Conservation (phyloP, 306 rosid species). For the Vigna reflexopilosa region DNA sequence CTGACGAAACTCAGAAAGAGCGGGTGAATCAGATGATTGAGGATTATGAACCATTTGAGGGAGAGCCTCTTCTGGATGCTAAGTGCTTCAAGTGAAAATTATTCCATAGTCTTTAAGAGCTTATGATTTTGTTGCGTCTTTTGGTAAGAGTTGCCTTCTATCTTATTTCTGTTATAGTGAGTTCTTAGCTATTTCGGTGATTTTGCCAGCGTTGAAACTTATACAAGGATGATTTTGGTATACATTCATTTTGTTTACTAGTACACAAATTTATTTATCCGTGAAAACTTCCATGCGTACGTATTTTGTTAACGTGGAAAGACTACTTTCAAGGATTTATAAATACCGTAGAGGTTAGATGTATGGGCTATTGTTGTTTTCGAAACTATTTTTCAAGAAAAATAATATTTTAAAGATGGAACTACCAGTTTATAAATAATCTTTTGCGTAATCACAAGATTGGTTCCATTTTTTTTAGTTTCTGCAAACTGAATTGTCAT, state of each 20-base stretch:
- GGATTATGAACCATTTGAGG: conserved; percentile 76
- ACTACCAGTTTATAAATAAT: too few relatives aligned
- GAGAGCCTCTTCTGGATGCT: conserved; percentile 74
- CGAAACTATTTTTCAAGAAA: too few relatives aligned
- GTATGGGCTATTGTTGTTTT: too few relatives aligned
- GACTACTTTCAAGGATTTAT: too few relatives aligned
- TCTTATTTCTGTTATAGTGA: conserved; percentile 25
- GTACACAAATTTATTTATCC: neutral
- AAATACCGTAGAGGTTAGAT: too few relatives aligned
- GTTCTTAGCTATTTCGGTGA: conserved; percentile 10
- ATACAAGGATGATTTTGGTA: conserved; percentile 30
- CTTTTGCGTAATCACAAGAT: too few relatives aligned
- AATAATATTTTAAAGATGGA: too few relatives aligned
- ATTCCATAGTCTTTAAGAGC: neutral
- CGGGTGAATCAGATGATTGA: conserved; percentile 79
- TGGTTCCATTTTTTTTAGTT: too few relatives aligned
- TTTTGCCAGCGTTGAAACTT: conserved; percentile 29
- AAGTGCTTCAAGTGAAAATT: conserved; percentile 76
- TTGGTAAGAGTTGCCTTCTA: conserved; percentile 29
- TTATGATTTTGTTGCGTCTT: conserved; percentile 38
- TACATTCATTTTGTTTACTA: conserved; percentile 7
- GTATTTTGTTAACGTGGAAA: too few relatives aligned
- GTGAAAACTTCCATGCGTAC: neutral
- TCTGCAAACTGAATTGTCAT: too few relatives aligned
- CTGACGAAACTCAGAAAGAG: conserved; percentile 75